Base-by-base conservation (phyloP, 1,284 basidiomycete species). In the Trametes hirsuta region DNA sequence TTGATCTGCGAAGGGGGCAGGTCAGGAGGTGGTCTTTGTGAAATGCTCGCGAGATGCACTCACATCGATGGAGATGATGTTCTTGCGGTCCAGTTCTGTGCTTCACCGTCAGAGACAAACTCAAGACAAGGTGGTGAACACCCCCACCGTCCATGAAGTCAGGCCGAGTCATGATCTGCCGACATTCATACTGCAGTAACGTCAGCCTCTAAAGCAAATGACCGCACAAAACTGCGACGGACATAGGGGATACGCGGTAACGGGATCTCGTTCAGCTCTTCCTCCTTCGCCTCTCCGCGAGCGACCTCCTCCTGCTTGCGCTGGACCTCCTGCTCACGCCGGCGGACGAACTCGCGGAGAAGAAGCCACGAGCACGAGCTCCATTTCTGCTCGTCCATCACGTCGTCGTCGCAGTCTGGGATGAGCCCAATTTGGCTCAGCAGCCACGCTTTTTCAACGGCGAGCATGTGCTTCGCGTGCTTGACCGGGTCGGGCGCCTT, bases 321-420 rank as follows among this genome's bases (percentile, higher is more conserved):
- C 54, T 75, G 69, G 65, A 84, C 79, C 62, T 84, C 79, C 65
- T 84, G 81, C 52, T 79, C 74, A 49, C 83, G 77, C 55, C 81
- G 68, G 68, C 82, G 83, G 46, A 89, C 90, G 72, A 91, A 90
- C 72, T 90, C 86, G 36, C 78, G 81, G 8, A 91, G 76, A 3
- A 91, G 79, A 8, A 92, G 76, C 90, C 90, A 93, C 12, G 90
- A 88, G 67, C 90, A 90, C 42, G 85, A 86, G 67, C 85, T 87
- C 86, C 87, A 92, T 85, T 93, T 93, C 86, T 94, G 83, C 75
- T 91, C 90, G 71, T 90, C 87, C 90, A 93, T 91, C 47, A 94
- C 91, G 74, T 94, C 91, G 75, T 93, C 92, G 71, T 94, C 92
- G 69, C 86, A 87, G 69, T 94, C 91, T 6, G 84, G 82, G 48